A percentile compares a stretch with the other conserved stretches of the same genome.
Evolutionary conservation across 75 land plant species (phyloP).

Genomic region (Pinus tabuliformis): DNA sequence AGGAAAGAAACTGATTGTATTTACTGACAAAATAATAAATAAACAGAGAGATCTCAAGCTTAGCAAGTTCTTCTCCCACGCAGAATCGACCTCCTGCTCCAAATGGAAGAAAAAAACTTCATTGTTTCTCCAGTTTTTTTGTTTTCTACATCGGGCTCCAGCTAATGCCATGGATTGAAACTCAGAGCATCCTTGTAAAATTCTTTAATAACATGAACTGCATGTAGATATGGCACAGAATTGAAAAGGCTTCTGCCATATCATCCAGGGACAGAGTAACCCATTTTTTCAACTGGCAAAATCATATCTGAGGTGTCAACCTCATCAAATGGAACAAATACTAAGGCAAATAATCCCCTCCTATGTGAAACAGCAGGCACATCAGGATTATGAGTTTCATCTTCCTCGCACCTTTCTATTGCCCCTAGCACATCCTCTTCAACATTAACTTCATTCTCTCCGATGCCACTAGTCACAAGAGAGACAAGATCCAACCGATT

Average conservation of each 20-base stretch:
- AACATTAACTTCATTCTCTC: constrained; percentile 35
- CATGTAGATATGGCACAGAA: too few species aligned
- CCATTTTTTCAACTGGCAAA: constrained; percentile 94
- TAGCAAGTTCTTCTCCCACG: too few species aligned
- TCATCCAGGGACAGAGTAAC: constrained; percentile 88
- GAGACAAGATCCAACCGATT: constrained; percentile 77
- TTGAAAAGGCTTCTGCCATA: constrained; percentile 85
- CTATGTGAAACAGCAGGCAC: constrained; percentile 17
- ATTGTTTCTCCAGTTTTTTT: too few species aligned
- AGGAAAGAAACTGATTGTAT: too few species aligned
- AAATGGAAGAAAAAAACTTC: too few species aligned
- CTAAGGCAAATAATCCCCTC: constrained; percentile 82
- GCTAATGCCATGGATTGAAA: too few species aligned
- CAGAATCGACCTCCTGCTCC: too few species aligned
- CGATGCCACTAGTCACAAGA: constrained; percentile 80
- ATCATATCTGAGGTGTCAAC: constrained; percentile 84
- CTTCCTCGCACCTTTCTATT: constrained; percentile 58
- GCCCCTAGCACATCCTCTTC: constrained; percentile 52
- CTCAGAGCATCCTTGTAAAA: too few species aligned
- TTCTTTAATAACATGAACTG: too few species aligned
- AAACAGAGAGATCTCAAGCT: too few species aligned
- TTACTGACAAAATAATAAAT: too few species aligned
- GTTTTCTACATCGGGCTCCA: too few species aligned
- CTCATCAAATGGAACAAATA: constrained; percentile 94
- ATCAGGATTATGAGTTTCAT: constrained; percentile 93